Evolutionary conservation across 208 protist genomes (phyloP).

Genomic region (Trypanosoma grayi): DNA sequence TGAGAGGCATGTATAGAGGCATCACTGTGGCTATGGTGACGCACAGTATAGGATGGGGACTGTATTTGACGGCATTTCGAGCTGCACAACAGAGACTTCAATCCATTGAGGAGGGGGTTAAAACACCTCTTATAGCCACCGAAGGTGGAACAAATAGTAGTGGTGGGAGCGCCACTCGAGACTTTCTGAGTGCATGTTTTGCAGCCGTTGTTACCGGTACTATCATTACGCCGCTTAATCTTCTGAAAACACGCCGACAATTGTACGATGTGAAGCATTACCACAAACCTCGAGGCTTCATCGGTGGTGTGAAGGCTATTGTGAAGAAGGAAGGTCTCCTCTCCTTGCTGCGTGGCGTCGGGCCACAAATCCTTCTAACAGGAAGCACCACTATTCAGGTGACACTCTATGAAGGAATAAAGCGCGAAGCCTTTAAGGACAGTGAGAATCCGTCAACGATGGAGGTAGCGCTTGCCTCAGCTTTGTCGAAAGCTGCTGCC

Average conservation of each 20-base stretch:
- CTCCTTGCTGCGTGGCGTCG: constrained; percentile 66
- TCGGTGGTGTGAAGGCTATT: constrained; percentile 35
- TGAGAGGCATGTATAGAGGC: constrained; percentile 77
- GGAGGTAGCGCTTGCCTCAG: constrained; percentile 65
- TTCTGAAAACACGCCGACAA: constrained; percentile 80
- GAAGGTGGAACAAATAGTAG: not conserved
- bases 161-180: constrained; percentile 17
- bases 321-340: constrained; percentile 51
- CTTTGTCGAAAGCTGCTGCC: constrained; percentile 65
- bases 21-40: constrained; percentile 64
- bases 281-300: constrained; percentile 8
- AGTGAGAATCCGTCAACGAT: constrained; percentile 52
- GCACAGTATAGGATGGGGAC: constrained; percentile 73
- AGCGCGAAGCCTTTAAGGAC: constrained; percentile 56
- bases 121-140: not conserved
- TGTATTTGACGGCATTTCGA: constrained; percentile 78
- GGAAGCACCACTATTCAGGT: constrained; percentile 82
- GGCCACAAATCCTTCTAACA: constrained; percentile 74
- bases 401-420: constrained; percentile 79
- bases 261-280: constrained; percentile 38
- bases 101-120: not conserved
- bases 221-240: constrained; percentile 69
- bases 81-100: constrained; percentile 42
- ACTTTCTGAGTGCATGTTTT: constrained; percentile 66
- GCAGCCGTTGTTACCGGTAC: constrained; percentile 61